Evolutionary conservation across 106 monocot genomes (phyloP).

Genomic region (Dendrobium chrysotoxum): DNA sequence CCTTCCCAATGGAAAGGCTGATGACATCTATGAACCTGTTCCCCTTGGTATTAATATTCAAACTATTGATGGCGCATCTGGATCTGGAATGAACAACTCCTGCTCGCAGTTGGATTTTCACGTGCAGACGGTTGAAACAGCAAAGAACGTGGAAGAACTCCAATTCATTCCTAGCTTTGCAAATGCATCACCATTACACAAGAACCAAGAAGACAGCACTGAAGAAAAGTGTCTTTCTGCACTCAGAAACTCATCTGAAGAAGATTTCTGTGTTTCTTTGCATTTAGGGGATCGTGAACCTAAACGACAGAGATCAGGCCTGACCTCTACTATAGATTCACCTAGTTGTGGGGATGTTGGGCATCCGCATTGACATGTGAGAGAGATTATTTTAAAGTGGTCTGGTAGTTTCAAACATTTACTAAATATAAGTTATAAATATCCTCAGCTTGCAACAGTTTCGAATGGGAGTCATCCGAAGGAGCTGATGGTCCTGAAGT

Average conservation of each 20-base stretch:
- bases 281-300: conserved; percentile 62
- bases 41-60: conserved; percentile 64
- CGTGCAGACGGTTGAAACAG: conserved; percentile 25
- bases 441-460: too few species aligned
- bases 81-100: conserved; percentile 16
- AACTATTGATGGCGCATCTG: conserved; percentile 43
- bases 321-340: background rate
- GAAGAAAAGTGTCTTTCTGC: conserved; percentile 39
- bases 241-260: conserved; percentile 44
- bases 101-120: conserved; percentile 20
- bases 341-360: background rate
- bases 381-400: too few species aligned
- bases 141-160: conserved; percentile 57
- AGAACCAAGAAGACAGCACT: conserved; percentile 18
- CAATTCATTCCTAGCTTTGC: conserved; percentile 79
- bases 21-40: conserved; percentile 41
- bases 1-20: conserved; percentile 44
- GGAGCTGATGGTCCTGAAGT: too few species aligned
- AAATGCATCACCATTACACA: conserved; percentile 36
- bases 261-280: conserved; percentile 57
- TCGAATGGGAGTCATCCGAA: too few species aligned
- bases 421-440: too few species aligned
- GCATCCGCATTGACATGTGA: too few species aligned
- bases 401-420: too few species aligned
- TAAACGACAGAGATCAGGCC: conserved; percentile 41